Evolutionary conservation across 768 basidiomycete genomes (phyloP).

Genomic region (Agrocybe praecox): DNA sequence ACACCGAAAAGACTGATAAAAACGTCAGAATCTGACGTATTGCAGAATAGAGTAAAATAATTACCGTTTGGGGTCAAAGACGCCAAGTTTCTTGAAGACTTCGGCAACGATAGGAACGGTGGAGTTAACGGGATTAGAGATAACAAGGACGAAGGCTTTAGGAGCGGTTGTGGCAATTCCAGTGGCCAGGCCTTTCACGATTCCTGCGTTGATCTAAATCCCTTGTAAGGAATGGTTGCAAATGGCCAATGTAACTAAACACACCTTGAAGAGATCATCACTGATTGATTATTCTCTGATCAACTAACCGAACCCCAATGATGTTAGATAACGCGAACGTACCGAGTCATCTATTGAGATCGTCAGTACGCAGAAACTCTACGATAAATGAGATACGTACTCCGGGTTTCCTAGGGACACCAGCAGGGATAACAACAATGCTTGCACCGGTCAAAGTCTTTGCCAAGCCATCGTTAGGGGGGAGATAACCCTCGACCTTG

Average conservation of each 20-base stretch:
- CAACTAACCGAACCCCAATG: constrained; percentile 15
- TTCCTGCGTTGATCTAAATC: constrained; percentile 92
- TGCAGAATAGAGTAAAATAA: constrained; percentile 11
- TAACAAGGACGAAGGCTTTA: constrained; percentile 92
- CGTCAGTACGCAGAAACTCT: constrained; percentile 11
- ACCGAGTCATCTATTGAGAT: constrained; percentile 54
- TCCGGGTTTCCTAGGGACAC: constrained; percentile 93
- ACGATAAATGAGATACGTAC: constrained; percentile 46
- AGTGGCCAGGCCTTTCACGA: constrained; percentile 90
- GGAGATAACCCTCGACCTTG: constrained; percentile 80
- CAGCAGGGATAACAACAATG: constrained; percentile 93
- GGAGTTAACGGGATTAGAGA: constrained; percentile 99
- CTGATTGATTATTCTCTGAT: constrained; percentile 45
- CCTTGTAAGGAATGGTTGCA: constrained; percentile 1
- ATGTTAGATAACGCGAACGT: constrained; percentile 16
- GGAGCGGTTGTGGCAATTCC: constrained; percentile 84
- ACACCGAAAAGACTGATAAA: constrained; percentile 87
- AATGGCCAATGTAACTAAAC: constrained; percentile 12
- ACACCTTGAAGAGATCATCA: constrained; percentile 94
- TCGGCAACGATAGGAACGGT: constrained; percentile 97
- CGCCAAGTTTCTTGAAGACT: constrained; percentile 89
- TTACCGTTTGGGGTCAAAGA: constrained; percentile 91
- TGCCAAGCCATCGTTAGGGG: constrained; percentile 79
- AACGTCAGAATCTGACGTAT: neutral
- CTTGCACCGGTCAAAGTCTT: constrained; percentile 85